These are phyloP conservation scores for Backusella psychrophila DNA, from an alignment of 192 early-diverging fungal species.

Conservation along the genomic window DNA sequence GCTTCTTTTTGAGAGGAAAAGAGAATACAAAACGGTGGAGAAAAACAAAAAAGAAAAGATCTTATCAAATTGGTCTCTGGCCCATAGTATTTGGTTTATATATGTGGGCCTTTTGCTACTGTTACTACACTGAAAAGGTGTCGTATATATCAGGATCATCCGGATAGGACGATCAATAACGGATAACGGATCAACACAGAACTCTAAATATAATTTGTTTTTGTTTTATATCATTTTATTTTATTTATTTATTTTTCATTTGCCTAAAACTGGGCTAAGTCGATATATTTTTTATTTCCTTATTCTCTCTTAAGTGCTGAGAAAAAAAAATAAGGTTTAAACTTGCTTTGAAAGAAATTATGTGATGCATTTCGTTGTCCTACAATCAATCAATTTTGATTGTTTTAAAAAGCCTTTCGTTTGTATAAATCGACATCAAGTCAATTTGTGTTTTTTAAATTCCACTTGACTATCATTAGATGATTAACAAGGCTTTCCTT, in stretches of 20 bases:
- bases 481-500: background rate
- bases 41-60: constrained; percentile 6
- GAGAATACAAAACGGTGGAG: background rate
- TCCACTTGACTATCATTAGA: background rate
- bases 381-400: background rate
- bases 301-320: background rate
- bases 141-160: background rate
- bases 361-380: background rate
- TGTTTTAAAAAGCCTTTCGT: background rate
- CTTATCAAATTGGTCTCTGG: constrained; percentile 11
- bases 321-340: background rate
- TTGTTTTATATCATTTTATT: background rate
- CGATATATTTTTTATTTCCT: background rate
- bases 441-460: background rate
- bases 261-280: background rate
- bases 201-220: background rate
- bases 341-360: background rate
- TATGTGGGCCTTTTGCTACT: background rate
- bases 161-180: background rate
- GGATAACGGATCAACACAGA: background rate
- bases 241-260: background rate
- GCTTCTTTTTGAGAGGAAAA: background rate
- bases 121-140: background rate
- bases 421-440: background rate
- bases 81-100: constrained; percentile 1